Conservation (phyloP, 108 stramenopile species). For the Pseudonitzschia multiseries region DNA sequence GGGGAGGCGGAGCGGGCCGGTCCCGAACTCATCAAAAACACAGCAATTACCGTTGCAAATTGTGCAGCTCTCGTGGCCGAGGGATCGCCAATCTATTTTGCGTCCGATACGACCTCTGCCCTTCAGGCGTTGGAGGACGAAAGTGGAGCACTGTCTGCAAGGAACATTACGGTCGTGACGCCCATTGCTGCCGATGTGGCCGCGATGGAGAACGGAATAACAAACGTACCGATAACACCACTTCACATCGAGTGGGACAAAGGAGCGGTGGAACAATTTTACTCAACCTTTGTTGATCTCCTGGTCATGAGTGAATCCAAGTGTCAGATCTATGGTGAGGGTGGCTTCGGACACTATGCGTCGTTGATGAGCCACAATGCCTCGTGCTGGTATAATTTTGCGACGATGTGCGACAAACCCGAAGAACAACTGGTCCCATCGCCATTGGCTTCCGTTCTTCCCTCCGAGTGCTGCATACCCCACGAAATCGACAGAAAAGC, state of each 20-base stretch:
- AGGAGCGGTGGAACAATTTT: slow-evolving; percentile 18
- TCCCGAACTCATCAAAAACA: slow-evolving; percentile 13
- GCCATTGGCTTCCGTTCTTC: too few species aligned
- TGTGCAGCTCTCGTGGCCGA: slow-evolving; percentile 32
- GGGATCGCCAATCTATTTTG: slow-evolving; percentile 38
- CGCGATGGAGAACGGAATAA: too few species aligned
- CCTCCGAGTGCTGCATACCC: too few species aligned
- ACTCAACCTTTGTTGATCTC: slow-evolving; percentile 42
- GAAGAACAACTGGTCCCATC: too few species aligned
- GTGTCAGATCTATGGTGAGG: slow-evolving; percentile 29
- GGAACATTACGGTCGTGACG: not conserved
- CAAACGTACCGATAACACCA: not conserved
- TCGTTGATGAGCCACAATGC: slow-evolving; percentile 31
- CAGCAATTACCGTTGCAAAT: slow-evolving; percentile 22
- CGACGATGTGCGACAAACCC: too few species aligned
- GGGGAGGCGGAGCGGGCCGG: slow-evolving; percentile 25
- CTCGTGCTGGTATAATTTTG: slow-evolving; percentile 11
- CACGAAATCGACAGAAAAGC: too few species aligned
- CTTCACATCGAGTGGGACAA: not conserved
- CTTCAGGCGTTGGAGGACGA: not conserved
- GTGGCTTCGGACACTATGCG: slow-evolving; percentile 38
- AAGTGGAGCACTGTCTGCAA: not conserved
- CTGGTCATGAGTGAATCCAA: slow-evolving; percentile 22
- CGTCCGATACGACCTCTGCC: slow-evolving; percentile 26
- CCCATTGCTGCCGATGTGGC: not conserved